A percentile compares a stretch with the other conserved stretches of the same genome.
phyloP scores from a whole-genome alignment of 108 stramenopile genomes.

The Discostella stelligeroides region DNA sequence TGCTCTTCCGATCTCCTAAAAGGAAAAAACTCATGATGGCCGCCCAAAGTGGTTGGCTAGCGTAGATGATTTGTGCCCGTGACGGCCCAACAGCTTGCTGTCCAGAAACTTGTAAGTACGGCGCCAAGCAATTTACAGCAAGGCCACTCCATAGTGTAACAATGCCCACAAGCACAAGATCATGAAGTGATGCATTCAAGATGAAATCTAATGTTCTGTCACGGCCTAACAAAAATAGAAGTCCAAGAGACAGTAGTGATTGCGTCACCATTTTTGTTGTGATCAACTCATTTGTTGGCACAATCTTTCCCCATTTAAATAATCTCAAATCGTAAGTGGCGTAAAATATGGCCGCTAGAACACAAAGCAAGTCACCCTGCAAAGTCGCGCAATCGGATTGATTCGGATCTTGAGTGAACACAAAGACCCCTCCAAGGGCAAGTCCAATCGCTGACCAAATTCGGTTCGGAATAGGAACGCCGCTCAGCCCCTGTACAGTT shows the following conservation, averaged over 20 bases:
- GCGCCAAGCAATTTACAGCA: slow-evolving; percentile 77
- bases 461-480: slow-evolving; percentile 70
- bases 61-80: slow-evolving; percentile 75
- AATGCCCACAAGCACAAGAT: slow-evolving; percentile 36
- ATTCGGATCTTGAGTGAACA: slow-evolving; percentile 70
- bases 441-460: slow-evolving; percentile 63
- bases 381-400: slow-evolving; percentile 37
- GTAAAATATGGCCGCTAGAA: slow-evolving; percentile 75
- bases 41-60: slow-evolving; percentile 84
- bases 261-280: slow-evolving; percentile 74
- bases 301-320: slow-evolving; percentile 69
- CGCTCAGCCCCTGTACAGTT: slow-evolving; percentile 59
- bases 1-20: too few relatives aligned
- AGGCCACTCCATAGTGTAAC: slow-evolving; percentile 68
- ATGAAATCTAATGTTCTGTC: slow-evolving; percentile 30
- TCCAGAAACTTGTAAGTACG: slow-evolving; percentile 76
- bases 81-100: too few relatives aligned
- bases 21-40: slow-evolving; percentile 63
- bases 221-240: slow-evolving; percentile 36
- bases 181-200: slow-evolving; percentile 17
- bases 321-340: slow-evolving; percentile 75
- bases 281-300: slow-evolving; percentile 60
- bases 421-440: slow-evolving; percentile 67
- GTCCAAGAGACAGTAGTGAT: slow-evolving; percentile 54
- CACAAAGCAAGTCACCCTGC: slow-evolving; percentile 68